These are phyloP conservation scores for Phytopythium helicoides DNA, from an alignment of 352 stramenopile genomes.

Conservation along the genomic window DNA sequence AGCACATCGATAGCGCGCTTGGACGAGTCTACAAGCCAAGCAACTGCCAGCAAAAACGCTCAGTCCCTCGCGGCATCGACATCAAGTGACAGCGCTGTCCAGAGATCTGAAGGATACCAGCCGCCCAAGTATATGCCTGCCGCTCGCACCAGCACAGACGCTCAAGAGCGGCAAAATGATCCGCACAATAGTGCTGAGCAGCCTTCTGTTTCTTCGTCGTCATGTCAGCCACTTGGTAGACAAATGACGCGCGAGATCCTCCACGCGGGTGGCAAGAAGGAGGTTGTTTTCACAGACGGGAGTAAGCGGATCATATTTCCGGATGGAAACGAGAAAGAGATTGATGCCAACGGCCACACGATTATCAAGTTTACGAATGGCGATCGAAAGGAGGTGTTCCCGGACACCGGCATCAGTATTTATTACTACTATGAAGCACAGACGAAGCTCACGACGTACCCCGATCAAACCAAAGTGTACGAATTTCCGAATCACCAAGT, in stretches of 20 bases:
- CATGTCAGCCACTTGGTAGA: slow-evolving; percentile 7
- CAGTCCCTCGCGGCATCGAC: neutral
- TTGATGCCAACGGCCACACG: slow-evolving; percentile 82
- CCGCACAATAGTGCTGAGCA: no score
- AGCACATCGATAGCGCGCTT: slow-evolving; percentile 6
- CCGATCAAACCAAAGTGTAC: slow-evolving; percentile 94
- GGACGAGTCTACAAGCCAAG: neutral
- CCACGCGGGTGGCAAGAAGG: slow-evolving; percentile 55
- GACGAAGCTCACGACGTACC: slow-evolving; percentile 93
- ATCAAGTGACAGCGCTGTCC: neutral
- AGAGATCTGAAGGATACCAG: no score
- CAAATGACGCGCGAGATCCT: slow-evolving; percentile 36
- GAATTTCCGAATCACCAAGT: slow-evolving; percentile 96
- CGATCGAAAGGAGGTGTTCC: slow-evolving; percentile 92
- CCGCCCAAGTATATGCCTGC: no score
- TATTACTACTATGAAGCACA: slow-evolving; percentile 94
- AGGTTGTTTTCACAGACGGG: slow-evolving; percentile 56
- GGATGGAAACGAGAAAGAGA: slow-evolving; percentile 94
- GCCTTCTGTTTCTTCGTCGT: slow-evolving; percentile 12
- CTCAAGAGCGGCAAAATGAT: no score
- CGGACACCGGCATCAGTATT: slow-evolving; percentile 85
- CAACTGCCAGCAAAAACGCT: neutral
- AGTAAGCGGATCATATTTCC: slow-evolving; percentile 82
- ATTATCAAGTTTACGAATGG: slow-evolving; percentile 94
- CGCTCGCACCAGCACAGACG: no score